Percentiles rank a stretch among this genome's conserved stretches.
Conservation (phyloP, 2,329 filamentous ascomycete genomes). For the Trichoderma endophyticum region DNA sequence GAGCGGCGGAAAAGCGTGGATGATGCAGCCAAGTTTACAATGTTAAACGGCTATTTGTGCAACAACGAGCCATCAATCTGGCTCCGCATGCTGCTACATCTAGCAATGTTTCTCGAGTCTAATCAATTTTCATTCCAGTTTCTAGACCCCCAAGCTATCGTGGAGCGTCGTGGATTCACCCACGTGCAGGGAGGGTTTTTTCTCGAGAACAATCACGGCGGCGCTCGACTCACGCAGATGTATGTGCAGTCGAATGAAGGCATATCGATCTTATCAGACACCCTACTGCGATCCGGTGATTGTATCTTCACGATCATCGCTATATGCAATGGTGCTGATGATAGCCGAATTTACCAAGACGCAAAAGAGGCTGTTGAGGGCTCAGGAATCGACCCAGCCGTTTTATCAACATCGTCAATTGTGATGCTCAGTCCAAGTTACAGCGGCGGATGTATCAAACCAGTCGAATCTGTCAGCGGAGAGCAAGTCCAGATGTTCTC, state of each 20-base stretch:
- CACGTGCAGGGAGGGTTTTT: neutral
- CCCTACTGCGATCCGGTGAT: neutral
- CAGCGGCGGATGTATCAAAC: neutral
- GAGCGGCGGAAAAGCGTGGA: constrained; percentile 20
- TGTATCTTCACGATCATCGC: neutral
- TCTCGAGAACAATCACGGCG: neutral
- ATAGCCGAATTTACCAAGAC: neutral
- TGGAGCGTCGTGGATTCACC: neutral
- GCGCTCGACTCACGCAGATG: neutral
- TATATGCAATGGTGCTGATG: neutral
- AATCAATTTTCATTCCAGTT: neutral
- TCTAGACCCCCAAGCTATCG: neutral
- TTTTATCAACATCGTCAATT: neutral
- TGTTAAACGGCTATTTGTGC: constrained; percentile 9
- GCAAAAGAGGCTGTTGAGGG: neutral
- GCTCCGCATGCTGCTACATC: neutral
- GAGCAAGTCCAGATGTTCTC: neutral
- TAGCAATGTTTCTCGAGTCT: neutral
- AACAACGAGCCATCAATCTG: constrained; percentile 6
- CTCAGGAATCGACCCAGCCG: neutral
- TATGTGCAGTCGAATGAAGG: neutral
- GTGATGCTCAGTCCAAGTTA: neutral
- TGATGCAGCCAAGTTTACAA: constrained; percentile 10
- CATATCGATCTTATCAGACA: neutral
- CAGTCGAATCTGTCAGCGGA: neutral